These are phyloP conservation scores for Miscanthus sacchariflorus DNA, from an alignment of 202 grass and related monocot genomes.

Conservation along the genomic window DNA sequence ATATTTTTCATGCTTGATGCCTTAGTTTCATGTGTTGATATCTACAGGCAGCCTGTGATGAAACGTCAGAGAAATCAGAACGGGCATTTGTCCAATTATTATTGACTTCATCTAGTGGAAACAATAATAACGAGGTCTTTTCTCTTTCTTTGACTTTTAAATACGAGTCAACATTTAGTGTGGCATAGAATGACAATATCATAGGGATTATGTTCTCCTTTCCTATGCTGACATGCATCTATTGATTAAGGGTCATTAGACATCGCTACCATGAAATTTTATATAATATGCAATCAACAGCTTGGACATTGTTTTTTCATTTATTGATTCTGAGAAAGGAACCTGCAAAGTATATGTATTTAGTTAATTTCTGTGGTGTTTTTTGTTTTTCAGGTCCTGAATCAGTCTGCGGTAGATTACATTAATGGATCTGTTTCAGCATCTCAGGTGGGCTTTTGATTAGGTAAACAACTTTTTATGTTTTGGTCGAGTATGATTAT, in stretches of 20 bases:
- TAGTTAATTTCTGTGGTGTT: conserved; percentile 27
- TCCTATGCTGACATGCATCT: not conserved
- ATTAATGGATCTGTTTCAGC: conserved; percentile 68
- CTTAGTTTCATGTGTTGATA: conserved; percentile 34
- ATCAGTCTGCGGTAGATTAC: conserved; percentile 84
- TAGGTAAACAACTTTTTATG: not conserved
- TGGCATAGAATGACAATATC: not conserved
- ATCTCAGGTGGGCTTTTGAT: conserved; percentile 65
- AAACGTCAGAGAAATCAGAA: conserved; percentile 79
- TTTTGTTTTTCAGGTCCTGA: conserved; percentile 72
- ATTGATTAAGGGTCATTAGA: not conserved
- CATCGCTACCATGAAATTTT: conserved; percentile 15
- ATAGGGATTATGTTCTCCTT: conserved; percentile 4
- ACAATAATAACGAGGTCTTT: conserved; percentile 77
- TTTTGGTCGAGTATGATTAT: conserved; percentile 32
- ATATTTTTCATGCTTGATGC: conserved; percentile 49
- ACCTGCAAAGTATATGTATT: not conserved
- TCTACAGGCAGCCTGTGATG: conserved; percentile 81
- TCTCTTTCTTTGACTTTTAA: conserved; percentile 45
- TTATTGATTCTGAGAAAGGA: conserved; percentile 25
- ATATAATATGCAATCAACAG: not conserved
- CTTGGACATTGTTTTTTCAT: conserved; percentile 30
- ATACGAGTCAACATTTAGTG: not conserved
- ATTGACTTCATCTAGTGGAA: conserved; percentile 60
- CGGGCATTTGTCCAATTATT: conserved; percentile 82